A percentile compares a stretch with the other conserved stretches of the same genome.
phyloP scores from a whole-genome alignment of 2,329 filamentous ascomycete genomes.

The Paraphoma sp. region DNA sequence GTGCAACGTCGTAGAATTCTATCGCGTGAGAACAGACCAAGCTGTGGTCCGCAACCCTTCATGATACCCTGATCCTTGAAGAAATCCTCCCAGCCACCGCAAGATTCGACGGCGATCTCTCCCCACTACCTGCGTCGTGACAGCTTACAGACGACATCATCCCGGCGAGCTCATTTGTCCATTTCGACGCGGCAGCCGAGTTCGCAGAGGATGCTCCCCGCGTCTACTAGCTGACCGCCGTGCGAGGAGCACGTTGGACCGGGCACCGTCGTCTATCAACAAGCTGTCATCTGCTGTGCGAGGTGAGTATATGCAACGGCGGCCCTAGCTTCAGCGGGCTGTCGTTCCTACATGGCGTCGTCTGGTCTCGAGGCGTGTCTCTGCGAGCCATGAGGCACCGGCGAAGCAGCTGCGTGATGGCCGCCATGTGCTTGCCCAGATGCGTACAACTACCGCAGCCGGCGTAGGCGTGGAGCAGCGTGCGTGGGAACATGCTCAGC shows the following conservation, averaged over 20 bases:
- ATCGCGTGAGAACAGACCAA: slow-evolving; percentile 26
- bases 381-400: slow-evolving; percentile 15
- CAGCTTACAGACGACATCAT: slow-evolving; percentile 24
- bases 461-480: slow-evolving; percentile 14
- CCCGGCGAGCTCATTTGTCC: slow-evolving; percentile 2
- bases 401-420: slow-evolving; percentile 24
- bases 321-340: slow-evolving; percentile 20
- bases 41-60: slow-evolving; percentile 20
- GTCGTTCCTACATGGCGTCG: slow-evolving; percentile 29
- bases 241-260: not conserved
- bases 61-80: slow-evolving; percentile 17
- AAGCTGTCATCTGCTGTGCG: slow-evolving; percentile 29
- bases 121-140: slow-evolving; percentile 28
- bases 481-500: slow-evolving; percentile 3
- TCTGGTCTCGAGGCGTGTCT: slow-evolving; percentile 28
- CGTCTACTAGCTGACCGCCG: not conserved
- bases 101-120: slow-evolving; percentile 36
- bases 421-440: slow-evolving; percentile 42
- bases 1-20: slow-evolving; percentile 46
- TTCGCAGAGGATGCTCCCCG: not conserved
- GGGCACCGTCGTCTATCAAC: not conserved
- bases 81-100: slow-evolving; percentile 40
- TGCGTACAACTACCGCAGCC: slow-evolving; percentile 28
- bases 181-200: slow-evolving; percentile 6
- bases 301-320: slow-evolving; percentile 27